Conservation (phyloP, 2,329 filamentous ascomycete genomes). For the Rhinocladiella similis region DNA sequence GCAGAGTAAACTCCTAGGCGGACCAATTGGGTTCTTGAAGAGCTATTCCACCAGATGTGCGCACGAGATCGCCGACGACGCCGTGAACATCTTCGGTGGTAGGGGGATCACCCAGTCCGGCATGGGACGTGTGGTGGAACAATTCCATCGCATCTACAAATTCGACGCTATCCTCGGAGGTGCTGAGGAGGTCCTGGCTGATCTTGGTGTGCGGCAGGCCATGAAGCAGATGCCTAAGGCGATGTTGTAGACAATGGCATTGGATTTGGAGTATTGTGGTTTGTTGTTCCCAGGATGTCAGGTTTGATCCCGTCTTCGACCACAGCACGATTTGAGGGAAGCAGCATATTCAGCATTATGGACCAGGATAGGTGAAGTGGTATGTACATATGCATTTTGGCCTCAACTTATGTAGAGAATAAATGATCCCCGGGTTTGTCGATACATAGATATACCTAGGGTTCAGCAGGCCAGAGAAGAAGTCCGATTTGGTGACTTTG, state of each 20-base stretch:
- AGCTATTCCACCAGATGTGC: constrained; percentile 71
- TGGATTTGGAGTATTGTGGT: background rate
- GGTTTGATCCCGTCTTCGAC: no score
- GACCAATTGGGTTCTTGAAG: constrained; percentile 70
- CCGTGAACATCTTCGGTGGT: constrained; percentile 71
- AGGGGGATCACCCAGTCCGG: constrained; percentile 70
- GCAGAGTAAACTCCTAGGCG: constrained; percentile 59
- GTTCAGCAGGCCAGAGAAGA: no score
- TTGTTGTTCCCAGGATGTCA: background rate
- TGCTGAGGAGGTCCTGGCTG: constrained; percentile 71
- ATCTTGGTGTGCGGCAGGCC: constrained; percentile 70
- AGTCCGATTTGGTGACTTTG: no score
- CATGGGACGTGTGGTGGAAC: constrained; percentile 69
- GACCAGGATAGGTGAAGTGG: no score
- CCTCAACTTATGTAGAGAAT: no score
- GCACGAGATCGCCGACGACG: constrained; percentile 68
- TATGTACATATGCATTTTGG: no score
- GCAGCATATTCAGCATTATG: no score
- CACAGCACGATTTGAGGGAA: no score
- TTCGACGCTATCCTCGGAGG: constrained; percentile 66
- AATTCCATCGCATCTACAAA: constrained; percentile 63
- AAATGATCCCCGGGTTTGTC: no score
- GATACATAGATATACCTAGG: no score
- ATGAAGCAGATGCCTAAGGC: constrained; percentile 83
- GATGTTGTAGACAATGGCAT: constrained; percentile 52